Base-by-base conservation (phyloP, 441 rosid genomes). In the Populus hybrid region DNA sequence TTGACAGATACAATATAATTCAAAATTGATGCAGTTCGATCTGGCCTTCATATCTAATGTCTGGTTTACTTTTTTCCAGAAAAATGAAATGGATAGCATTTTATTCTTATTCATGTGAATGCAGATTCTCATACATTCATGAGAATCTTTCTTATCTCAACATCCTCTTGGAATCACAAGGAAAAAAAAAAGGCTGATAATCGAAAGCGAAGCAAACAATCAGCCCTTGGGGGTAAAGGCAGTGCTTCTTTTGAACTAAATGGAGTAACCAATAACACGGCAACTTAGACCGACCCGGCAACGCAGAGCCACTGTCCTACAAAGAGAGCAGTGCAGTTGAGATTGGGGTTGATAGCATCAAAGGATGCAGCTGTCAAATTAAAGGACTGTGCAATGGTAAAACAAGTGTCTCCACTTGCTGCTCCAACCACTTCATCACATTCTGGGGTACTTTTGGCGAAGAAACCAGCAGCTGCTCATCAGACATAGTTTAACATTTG, bases 241-340 rank as follows among this genome's bases (percentile, higher is more conserved):
- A 40, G 45, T 2, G 12, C 45, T 40, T 40, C 14, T 40, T 8
- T 2, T 7, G 40, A 38, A 9, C 2, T 38, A 38, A 40, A 40
- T 40, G 45, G 45, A 40, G 45, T 9, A 2, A 2, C 3, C 42
- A 38, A 38, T 0, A 40, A 40, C 45, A 0, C 14, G 45, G 45
- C 12, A 40, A 40, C 12, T 40, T 40, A 71, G 26, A 76, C 18
- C 8, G 35, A 56, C 21, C 81, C 84, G 3, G n/a, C n/a, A 40
- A 80, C 61, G 68, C 90, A 87, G 20, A 85, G 69, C 90, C 90
- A 85, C 68, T 87, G 86, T 2, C 88, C 90, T 35, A 82, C 79
- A 71, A 85, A 87, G 75, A 86, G 78, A 0, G 20, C 36, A 36
- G 29, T 23, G 12, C 88, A 84, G 8, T 74, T 64, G 78, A 86